A percentile compares a stretch with the other conserved stretches of the same genome.
These are phyloP conservation scores for Neopestalotiopsis sp. DNA, from an alignment of 2,329 filamentous ascomycete species.

Conservation along the genomic window DNA sequence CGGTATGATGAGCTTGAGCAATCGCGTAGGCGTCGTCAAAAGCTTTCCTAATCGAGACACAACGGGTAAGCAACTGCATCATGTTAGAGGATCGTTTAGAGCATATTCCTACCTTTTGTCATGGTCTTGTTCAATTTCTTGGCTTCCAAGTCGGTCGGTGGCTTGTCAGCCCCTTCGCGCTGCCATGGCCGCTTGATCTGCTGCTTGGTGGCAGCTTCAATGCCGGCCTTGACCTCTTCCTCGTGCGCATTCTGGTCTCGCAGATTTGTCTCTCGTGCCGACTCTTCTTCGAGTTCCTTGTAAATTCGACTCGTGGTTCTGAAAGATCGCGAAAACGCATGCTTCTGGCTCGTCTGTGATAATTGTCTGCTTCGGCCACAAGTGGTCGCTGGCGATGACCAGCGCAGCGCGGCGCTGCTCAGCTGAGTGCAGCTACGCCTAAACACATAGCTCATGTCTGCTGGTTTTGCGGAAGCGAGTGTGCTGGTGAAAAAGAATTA, in stretches of 20 bases:
- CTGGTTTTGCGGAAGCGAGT: not conserved
- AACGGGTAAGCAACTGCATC: not conserved
- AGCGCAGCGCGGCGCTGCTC: not conserved
- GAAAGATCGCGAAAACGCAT: slow-evolving; percentile 21
- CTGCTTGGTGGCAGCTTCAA: slow-evolving; percentile 50
- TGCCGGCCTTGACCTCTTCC: slow-evolving; percentile 36
- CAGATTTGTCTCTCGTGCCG: slow-evolving; percentile 31
- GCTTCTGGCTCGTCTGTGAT: not conserved
- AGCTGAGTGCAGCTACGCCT: slow-evolving; percentile 28
- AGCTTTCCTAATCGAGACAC: slow-evolving; percentile 62
- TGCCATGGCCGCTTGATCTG: slow-evolving; percentile 67
- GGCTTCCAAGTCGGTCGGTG: slow-evolving; percentile 58
- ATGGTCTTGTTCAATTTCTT: slow-evolving; percentile 52
- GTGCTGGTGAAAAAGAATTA: not conserved
- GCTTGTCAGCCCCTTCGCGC: slow-evolving; percentile 61
- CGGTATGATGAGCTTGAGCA: slow-evolving; percentile 74
- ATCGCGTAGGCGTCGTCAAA: slow-evolving; percentile 71
- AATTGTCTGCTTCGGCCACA: not conserved
- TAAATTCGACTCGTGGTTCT: slow-evolving; percentile 21
- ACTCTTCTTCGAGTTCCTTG: slow-evolving; percentile 27
- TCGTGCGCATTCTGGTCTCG: slow-evolving; percentile 34
- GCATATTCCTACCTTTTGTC: slow-evolving; percentile 60
- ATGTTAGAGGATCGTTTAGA: not conserved
- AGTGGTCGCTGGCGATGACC: not conserved
- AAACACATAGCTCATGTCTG: slow-evolving; percentile 36